Percentiles rank a stretch among this genome's conserved stretches.
phyloP scores from a whole-genome alignment of 192 early-diverging fungal genomes.

The Glomus cerebriforme region DNA sequence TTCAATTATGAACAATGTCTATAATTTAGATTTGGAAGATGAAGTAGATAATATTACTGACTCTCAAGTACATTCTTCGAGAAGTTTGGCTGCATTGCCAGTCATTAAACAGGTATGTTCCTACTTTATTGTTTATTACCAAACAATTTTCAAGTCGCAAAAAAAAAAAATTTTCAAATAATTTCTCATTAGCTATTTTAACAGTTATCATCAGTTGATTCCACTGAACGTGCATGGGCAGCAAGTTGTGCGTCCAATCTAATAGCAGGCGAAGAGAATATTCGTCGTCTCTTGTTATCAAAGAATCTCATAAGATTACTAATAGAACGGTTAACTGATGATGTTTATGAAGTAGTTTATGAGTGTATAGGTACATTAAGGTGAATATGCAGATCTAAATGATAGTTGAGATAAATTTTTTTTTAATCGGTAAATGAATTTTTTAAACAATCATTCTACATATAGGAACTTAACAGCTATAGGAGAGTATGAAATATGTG shows the following conservation, averaged over 20 bases:
- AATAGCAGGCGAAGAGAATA: conserved; percentile 61
- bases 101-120: conserved; percentile 5
- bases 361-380: conserved; percentile 75
- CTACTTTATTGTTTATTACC: background rate
- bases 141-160: background rate
- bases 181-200: background rate
- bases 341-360: conserved; percentile 68
- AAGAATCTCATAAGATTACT: conserved; percentile 67
- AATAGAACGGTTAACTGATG: conserved; percentile 73
- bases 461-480: conserved; percentile 61
- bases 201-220: conserved; percentile 64
- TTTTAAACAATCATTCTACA: background rate
- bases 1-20: background rate
- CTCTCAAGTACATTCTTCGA: background rate
- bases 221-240: conserved; percentile 85
- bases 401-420: background rate
- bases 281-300: conserved; percentile 73
- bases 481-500: conserved; percentile 53
- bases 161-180: background rate
- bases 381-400: conserved; percentile 26
- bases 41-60: background rate
- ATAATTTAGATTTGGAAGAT: background rate
- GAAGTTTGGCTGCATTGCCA: background rate
- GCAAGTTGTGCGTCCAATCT: conserved; percentile 85
- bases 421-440: too few relatives aligned